Percentiles rank a stretch among this genome's conserved stretches.
phyloP scores from a whole-genome alignment of 2,329 filamentous ascomycete species.

The Lecanoromycetidae sp. region DNA sequence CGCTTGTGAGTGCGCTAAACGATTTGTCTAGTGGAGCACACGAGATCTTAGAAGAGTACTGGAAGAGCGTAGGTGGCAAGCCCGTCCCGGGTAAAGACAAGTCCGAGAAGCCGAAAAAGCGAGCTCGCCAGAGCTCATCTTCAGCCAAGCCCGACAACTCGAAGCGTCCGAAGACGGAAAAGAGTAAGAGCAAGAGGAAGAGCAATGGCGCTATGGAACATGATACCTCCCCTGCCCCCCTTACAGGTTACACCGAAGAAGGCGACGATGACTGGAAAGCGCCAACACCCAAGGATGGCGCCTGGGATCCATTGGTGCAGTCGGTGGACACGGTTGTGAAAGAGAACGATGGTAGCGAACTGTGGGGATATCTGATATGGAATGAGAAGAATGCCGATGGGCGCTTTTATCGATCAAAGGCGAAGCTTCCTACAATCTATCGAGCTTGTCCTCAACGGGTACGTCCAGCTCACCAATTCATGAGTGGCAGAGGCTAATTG shows the following conservation, averaged over 20 bases:
- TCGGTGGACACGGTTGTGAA: constrained; percentile 15
- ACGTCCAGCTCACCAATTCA: constrained; percentile 13
- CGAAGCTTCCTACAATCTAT: constrained; percentile 13
- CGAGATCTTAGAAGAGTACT: constrained; percentile 32
- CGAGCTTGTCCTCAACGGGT: constrained; percentile 30
- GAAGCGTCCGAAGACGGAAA: constrained; percentile 19
- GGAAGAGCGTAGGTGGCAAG: constrained; percentile 30
- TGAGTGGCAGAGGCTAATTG: not conserved
- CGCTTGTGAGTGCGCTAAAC: too few relatives aligned
- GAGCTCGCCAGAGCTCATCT: constrained; percentile 15
- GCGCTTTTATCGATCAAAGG: constrained; percentile 22
- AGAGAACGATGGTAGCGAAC: constrained; percentile 25
- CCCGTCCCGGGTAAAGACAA: constrained; percentile 21
- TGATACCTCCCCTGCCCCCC: constrained; percentile 6
- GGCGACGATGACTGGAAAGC: constrained; percentile 29
- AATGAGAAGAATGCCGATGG: constrained; percentile 35
- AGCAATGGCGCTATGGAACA: constrained; percentile 11
- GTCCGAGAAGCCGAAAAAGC: constrained; percentile 12
- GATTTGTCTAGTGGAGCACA: constrained; percentile 24
- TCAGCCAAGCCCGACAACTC: constrained; percentile 10
- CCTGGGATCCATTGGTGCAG: constrained; percentile 33
- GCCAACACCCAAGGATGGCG: constrained; percentile 23
- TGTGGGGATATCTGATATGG: constrained; percentile 33
- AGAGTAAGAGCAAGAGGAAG: constrained; percentile 17
- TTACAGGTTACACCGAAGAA: constrained; percentile 18